Percentiles rank a stretch among this genome's conserved stretches.
Conservation (phyloP, 768 basidiomycete species). For the Suillus placidus region DNA sequence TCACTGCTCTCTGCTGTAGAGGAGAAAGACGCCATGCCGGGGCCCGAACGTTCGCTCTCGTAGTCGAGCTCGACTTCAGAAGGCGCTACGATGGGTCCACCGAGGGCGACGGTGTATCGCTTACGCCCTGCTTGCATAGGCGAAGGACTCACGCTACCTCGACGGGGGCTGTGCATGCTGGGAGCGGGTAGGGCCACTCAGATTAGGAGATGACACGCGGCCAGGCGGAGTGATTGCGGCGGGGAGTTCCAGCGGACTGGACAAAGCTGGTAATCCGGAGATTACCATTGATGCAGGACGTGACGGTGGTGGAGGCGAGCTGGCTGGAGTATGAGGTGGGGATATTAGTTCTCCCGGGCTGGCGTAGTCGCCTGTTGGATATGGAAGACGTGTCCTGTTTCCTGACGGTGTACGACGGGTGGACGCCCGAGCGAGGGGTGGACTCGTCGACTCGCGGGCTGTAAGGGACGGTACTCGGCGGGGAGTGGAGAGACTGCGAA, state of each 20-base stretch:
- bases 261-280: conserved; percentile 43
- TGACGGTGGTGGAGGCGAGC: conserved; percentile 44
- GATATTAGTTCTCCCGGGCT: conserved; percentile 55
- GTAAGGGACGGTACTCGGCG: conserved; percentile 40
- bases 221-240: conserved; percentile 26
- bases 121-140: conserved; percentile 61
- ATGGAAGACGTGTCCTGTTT: conserved; percentile 60
- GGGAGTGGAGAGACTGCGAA: conserved; percentile 30
- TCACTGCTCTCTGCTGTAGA: conserved; percentile 39
- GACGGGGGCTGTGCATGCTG: conserved; percentile 41
- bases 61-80: conserved; percentile 32
- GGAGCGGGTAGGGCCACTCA: conserved; percentile 46
- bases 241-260: conserved; percentile 26
- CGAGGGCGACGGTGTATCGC: conserved; percentile 84
- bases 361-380: conserved; percentile 83
- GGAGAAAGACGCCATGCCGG: conserved; percentile 49
- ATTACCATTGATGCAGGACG: conserved; percentile 49
- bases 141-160: conserved; percentile 66
- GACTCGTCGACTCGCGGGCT: conserved; percentile 67
- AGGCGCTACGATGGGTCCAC: conserved; percentile 61
- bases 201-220: conserved; percentile 26
- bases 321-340: conserved; percentile 41
- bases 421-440: conserved; percentile 55
- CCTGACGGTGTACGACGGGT: conserved; percentile 32
- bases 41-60: conserved; percentile 31